A percentile compares a stretch with the other conserved stretches of the same genome.
Evolutionary conservation across 2,329 filamentous ascomycete genomes (phyloP).

Genomic region (Hymenoscyphus fructigenus): DNA sequence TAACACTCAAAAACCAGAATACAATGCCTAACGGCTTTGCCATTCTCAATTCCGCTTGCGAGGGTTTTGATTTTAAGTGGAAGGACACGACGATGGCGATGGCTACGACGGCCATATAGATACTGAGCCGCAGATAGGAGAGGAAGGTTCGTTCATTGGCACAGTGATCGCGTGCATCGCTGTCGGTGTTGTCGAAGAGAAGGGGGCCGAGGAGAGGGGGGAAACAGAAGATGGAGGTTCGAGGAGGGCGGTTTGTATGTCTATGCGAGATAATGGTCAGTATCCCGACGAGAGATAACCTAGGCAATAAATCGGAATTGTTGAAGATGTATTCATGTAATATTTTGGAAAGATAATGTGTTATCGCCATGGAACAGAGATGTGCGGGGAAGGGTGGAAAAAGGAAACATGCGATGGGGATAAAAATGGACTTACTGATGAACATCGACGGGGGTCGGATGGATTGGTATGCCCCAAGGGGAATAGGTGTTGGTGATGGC

Average conservation of each 20-base stretch:
- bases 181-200: conserved; percentile 65
- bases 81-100: conserved; percentile 92
- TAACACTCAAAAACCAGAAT: conserved; percentile 80
- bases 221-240: conserved; percentile 28
- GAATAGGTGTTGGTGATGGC: conserved; percentile 41
- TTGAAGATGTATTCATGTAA: too few relatives aligned
- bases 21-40: conserved; percentile 80
- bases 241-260: background rate
- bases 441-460: conserved; percentile 43
- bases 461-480: conserved; percentile 50
- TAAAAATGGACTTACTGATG: conserved; percentile 16
- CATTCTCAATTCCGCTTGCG: conserved; percentile 69
- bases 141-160: conserved; percentile 47
- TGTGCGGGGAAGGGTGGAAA: background rate
- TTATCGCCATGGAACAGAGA: background rate
- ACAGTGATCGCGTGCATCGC: conserved; percentile 59
- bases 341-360: background rate
- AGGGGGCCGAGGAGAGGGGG: conserved; percentile 49
- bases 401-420: background rate
- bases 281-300: background rate
- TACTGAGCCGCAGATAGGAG: conserved; percentile 36
- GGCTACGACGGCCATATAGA: conserved; percentile 88
- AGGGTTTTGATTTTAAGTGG: conserved; percentile 76
- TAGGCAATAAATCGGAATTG: background rate
- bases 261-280: background rate